phyloP scores from a whole-genome alignment of 1,284 basidiomycete species.

The Albatrellus sp. region DNA sequence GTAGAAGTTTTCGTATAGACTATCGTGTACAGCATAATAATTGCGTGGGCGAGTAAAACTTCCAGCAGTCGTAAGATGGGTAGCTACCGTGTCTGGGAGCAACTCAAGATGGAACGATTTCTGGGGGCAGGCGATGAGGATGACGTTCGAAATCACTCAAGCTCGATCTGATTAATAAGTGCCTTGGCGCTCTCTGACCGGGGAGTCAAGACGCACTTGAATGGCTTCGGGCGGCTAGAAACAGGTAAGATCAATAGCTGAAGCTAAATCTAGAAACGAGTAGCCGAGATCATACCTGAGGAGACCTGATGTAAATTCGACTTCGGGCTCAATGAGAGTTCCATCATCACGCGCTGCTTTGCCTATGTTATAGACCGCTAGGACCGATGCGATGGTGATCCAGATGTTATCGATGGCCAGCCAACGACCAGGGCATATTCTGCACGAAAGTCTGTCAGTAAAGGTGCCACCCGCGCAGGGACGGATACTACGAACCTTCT shows the following conservation, averaged over 20 bases:
- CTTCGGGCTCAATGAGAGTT: neutral
- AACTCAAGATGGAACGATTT: too few relatives aligned
- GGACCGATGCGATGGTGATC: neutral
- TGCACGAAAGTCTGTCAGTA: neutral
- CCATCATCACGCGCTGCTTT: neutral
- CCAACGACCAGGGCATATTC: neutral
- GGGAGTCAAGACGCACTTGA: neutral
- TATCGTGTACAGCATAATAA: too few relatives aligned
- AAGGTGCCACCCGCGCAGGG: neutral
- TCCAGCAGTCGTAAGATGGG: too few relatives aligned
- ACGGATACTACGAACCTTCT: constrained; percentile 1
- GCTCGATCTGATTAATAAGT: neutral
- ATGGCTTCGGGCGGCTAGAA: neutral
- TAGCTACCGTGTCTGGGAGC: too few relatives aligned
- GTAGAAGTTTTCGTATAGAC: constrained; percentile 1
- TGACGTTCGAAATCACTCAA: neutral
- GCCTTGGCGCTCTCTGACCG: neutral
- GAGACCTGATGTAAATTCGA: neutral
- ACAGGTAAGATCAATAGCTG: neutral
- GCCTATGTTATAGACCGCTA: neutral
- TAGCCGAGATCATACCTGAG: neutral
- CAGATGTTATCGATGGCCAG: neutral
- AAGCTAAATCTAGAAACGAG: too few relatives aligned
- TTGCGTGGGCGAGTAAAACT: neutral
- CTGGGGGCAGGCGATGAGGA: too few relatives aligned